Conservation (phyloP, 768 basidiomycete genomes). For the Rhizopogon roseolus region DNA sequence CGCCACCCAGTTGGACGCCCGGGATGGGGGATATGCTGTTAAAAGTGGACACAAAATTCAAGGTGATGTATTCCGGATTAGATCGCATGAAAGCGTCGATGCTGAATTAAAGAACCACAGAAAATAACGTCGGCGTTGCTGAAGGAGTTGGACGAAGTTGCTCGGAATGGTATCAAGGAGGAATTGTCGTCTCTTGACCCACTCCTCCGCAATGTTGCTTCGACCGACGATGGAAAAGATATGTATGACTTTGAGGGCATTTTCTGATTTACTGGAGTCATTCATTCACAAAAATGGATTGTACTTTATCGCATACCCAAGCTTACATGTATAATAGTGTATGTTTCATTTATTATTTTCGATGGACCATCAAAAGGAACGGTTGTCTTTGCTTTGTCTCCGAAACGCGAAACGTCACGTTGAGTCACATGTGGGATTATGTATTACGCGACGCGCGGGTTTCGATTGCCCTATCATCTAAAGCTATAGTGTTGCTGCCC, state of each 20-base stretch:
- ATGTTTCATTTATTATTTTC: not conserved
- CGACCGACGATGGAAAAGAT: conserved; percentile 31
- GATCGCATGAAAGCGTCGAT: not conserved
- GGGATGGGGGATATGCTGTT: conserved; percentile 66
- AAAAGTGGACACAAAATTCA: conserved; percentile 82
- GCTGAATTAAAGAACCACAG: conserved; percentile 32
- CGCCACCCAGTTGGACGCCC: conserved; percentile 59
- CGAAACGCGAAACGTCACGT: conserved; percentile 13
- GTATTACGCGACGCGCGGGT: conserved; percentile 16
- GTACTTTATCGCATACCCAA: conserved; percentile 10
- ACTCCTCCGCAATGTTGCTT: conserved; percentile 54
- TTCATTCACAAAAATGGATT: conserved; percentile 1
- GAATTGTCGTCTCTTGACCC: conserved; percentile 82
- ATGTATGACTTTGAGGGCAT: conserved; percentile 40
- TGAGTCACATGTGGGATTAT: conserved; percentile 17
- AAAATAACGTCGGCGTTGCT: conserved; percentile 78
- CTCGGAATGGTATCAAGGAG: conserved; percentile 75
- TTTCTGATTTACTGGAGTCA: conserved; percentile 17
- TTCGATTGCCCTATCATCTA: too few species aligned
- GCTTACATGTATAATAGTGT: conserved; percentile 16
- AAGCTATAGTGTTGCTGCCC: not conserved
- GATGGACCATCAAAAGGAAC: conserved; percentile 6
- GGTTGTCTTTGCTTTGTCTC: conserved; percentile 1
- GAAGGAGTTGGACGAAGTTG: conserved; percentile 82
- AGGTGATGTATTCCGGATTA: conserved; percentile 40